Evolutionary conservation across 2,329 filamentous ascomycete genomes (phyloP).

Genomic region (Microsporum audouinii): DNA sequence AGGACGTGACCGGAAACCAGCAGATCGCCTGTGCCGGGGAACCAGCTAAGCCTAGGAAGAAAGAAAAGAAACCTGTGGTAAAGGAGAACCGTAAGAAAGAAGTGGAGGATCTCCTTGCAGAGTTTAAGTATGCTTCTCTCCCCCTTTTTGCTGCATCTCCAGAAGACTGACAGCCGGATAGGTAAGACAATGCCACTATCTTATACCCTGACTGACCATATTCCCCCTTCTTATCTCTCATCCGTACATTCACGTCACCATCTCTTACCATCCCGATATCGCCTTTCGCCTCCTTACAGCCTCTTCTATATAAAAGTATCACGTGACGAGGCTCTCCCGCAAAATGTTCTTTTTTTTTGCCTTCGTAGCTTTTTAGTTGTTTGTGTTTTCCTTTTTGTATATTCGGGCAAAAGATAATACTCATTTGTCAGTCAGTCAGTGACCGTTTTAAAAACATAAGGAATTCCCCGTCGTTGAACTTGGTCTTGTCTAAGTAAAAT

Average conservation of each 20-base stretch:
- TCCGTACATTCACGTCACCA: background rate
- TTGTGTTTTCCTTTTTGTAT: too few relatives aligned
- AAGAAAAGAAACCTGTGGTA: background rate
- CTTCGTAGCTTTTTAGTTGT: background rate
- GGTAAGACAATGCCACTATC: background rate
- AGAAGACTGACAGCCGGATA: background rate
- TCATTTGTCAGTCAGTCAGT: too few relatives aligned
- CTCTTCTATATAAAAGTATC: background rate
- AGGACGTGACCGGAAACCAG: background rate
- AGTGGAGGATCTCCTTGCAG: background rate
- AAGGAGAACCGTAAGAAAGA: background rate
- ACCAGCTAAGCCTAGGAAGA: background rate
- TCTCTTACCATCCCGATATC: background rate
- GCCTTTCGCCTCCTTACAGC: background rate
- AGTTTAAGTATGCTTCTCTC: background rate
- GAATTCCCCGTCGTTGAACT: background rate
- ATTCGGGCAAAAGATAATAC: too few relatives aligned
- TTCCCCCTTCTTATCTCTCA: background rate
- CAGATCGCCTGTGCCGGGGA: background rate
- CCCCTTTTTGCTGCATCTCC: background rate
- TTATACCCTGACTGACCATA: background rate
- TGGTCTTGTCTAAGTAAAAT: background rate
- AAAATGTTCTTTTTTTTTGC: background rate
- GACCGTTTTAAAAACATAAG: too few relatives aligned
- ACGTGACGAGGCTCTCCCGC: background rate